Percentiles rank a stretch among this genome's conserved stretches.
phyloP scores from a whole-genome alignment of 192 early-diverging fungal species.

The Gaertneriomyces semiglobifer region DNA sequence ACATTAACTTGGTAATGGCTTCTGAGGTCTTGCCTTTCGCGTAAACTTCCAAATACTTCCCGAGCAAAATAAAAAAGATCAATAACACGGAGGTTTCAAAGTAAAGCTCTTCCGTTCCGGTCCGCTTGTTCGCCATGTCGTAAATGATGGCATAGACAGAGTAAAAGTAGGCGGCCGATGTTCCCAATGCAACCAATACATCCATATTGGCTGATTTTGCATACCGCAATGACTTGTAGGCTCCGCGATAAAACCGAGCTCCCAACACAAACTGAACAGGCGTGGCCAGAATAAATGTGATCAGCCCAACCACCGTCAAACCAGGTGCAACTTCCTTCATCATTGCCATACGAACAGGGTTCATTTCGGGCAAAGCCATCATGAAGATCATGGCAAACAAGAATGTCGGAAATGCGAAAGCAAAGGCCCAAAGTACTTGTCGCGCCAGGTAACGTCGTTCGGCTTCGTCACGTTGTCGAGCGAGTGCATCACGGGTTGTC shows the following conservation, averaged over 20 bases:
- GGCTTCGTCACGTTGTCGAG: conserved; percentile 35
- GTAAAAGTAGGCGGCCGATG: conserved; percentile 67
- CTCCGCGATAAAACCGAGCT: conserved; percentile 62
- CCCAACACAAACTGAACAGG: conserved; percentile 75
- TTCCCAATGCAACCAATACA: conserved; percentile 71
- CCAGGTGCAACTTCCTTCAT: conserved; percentile 54
- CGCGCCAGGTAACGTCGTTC: conserved; percentile 43
- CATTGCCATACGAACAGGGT: conserved; percentile 42
- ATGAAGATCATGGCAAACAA: conserved; percentile 69
- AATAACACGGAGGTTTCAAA: conserved; percentile 77
- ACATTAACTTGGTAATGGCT: conserved; percentile 71
- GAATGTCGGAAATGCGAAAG: conserved; percentile 68
- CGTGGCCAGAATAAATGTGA: conserved; percentile 59
- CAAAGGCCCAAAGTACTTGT: conserved; percentile 46
- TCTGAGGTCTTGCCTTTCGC: conserved; percentile 75
- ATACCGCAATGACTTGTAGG: conserved; percentile 59
- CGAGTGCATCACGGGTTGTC: conserved; percentile 22
- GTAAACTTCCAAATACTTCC: conserved; percentile 75
- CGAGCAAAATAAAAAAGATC: conserved; percentile 77
- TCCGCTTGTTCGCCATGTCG: conserved; percentile 20
- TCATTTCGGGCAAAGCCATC: conserved; percentile 57
- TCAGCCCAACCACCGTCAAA: conserved; percentile 49
- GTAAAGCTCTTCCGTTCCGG: conserved; percentile 31
- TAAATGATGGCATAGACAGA: conserved; percentile 49
- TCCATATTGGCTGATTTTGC: conserved; percentile 75